Evolutionary conservation across 2,329 filamentous ascomycete species (phyloP).

Genomic region (Fusarium protoensiforme): DNA sequence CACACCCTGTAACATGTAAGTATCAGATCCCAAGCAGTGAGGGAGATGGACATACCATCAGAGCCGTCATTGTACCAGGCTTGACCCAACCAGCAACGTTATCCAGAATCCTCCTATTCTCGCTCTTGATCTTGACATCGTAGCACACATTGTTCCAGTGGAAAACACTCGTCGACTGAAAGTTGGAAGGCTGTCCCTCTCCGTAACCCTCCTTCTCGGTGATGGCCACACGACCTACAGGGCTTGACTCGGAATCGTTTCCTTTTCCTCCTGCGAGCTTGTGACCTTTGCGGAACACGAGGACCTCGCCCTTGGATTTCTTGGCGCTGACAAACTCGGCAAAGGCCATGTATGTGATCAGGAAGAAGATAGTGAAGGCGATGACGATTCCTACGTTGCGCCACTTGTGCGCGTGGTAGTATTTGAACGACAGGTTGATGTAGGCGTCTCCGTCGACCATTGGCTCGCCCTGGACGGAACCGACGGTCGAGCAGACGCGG

Average conservation of each 20-base stretch:
- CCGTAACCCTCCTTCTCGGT: slow-evolving; percentile 27
- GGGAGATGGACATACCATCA: slow-evolving; percentile 67
- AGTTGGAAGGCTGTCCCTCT: slow-evolving; percentile 8
- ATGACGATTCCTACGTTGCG: slow-evolving; percentile 67
- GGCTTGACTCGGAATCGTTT: slow-evolving; percentile 25
- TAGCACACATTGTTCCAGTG: slow-evolving; percentile 85
- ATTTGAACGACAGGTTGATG: slow-evolving; percentile 55
- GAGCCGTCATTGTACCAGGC: slow-evolving; percentile 84
- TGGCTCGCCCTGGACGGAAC: slow-evolving; percentile 56
- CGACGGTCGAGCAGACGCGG: slow-evolving; percentile 59
- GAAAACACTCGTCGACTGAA: slow-evolving; percentile 76
- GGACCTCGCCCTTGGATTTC: slow-evolving; percentile 70
- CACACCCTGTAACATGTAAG: slow-evolving; percentile 54
- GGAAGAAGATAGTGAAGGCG: slow-evolving; percentile 60
- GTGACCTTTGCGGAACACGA: slow-evolving; percentile 65
- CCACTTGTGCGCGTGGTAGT: slow-evolving; percentile 62
- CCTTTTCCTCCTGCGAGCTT: background rate
- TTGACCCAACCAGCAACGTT: slow-evolving; percentile 91
- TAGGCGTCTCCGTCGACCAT: slow-evolving; percentile 60
- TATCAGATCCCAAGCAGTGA: accelerated
- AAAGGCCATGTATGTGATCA: slow-evolving; percentile 59
- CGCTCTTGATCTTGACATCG: slow-evolving; percentile 77
- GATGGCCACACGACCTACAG: slow-evolving; percentile 4
- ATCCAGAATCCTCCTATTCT: slow-evolving; percentile 78
- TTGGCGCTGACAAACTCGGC: slow-evolving; percentile 60